phyloP scores from a whole-genome alignment of 805 yeast species.

The Metschnikowia cubensis region DNA sequence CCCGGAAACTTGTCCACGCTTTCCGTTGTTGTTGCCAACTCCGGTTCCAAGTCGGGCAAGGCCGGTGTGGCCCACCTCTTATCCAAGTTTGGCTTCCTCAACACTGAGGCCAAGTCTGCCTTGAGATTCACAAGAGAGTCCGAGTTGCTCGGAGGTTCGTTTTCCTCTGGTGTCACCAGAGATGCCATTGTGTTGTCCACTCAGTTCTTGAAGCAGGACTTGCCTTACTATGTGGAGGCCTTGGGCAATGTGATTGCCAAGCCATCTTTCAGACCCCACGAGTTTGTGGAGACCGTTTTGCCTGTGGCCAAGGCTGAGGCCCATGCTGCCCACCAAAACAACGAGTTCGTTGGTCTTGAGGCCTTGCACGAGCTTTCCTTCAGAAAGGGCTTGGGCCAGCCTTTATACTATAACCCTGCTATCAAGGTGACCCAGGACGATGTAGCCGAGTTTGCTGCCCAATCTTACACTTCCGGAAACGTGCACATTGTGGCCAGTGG shows the following conservation, averaged over 20 bases:
- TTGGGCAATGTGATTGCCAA: constrained; percentile 68
- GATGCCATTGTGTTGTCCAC: constrained; percentile 80
- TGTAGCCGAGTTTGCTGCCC: constrained; percentile 60
- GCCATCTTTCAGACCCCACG: constrained; percentile 78
- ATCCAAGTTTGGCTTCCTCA: constrained; percentile 78
- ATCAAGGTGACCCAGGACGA: constrained; percentile 55
- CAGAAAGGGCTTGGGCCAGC: constrained; percentile 84
- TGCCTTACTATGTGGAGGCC: constrained; percentile 88
- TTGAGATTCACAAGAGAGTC: constrained; percentile 91
- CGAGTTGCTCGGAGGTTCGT: constrained; percentile 86
- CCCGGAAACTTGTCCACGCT: constrained; percentile 68
- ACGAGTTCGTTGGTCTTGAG: constrained; percentile 65
- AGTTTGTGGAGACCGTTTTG: constrained; percentile 72
- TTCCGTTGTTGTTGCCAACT: constrained; percentile 72
- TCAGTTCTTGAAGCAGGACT: constrained; percentile 76
- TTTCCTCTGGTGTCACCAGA: constrained; percentile 69
- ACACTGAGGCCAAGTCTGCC: constrained; percentile 79
- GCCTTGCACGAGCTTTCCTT: constrained; percentile 75
- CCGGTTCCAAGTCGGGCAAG: constrained; percentile 71
- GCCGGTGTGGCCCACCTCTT: constrained; percentile 86
- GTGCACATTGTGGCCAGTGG: constrained; percentile 70
- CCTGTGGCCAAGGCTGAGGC: constrained; percentile 73
- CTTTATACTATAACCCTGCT: constrained; percentile 70
- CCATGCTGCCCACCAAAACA: constrained; percentile 45
- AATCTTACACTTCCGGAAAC: constrained; percentile 66